Conservation (phyloP, 73 alveolate genomes). For the Uronychia setigera region DNA sequence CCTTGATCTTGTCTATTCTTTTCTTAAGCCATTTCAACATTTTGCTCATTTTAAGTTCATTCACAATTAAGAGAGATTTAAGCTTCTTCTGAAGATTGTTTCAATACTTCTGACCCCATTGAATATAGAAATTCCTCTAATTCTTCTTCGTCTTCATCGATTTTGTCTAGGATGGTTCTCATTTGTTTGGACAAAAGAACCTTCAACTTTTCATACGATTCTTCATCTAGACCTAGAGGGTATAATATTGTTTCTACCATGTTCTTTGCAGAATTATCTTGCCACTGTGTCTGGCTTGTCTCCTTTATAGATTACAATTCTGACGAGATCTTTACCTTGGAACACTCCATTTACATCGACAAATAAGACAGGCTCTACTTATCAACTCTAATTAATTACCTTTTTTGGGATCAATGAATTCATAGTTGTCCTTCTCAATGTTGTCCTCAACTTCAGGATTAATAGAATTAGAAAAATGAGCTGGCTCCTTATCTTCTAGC, state of each 20-base stretch:
- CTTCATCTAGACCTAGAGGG: not conserved
- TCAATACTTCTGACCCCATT: too few species aligned
- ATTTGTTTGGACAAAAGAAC: not conserved
- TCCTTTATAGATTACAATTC: not conserved
- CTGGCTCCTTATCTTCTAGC: too few species aligned
- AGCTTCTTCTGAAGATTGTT: too few species aligned
- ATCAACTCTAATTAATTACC: too few species aligned
- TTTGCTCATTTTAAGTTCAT: too few species aligned
- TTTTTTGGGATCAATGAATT: too few species aligned
- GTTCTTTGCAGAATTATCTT: not conserved
- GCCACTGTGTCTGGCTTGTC: conserved; percentile 2
- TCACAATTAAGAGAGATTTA: too few species aligned
- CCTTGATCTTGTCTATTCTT: too few species aligned
- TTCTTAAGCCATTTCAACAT: too few species aligned
- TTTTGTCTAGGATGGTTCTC: not conserved
- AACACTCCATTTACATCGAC: not conserved
- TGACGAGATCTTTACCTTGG: not conserved
- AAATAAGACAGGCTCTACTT: not conserved
- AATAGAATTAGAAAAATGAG: too few species aligned
- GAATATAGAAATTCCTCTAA: not conserved
- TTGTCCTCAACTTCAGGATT: too few species aligned
- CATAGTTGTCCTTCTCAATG: too few species aligned
- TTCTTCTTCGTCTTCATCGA: not conserved
- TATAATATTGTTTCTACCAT: not conserved
- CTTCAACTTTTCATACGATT: not conserved